Percentiles rank a stretch among this genome's conserved stretches.
Evolutionary conservation across 345 rosid genomes (phyloP).

Genomic region (Ricinus communis): DNA sequence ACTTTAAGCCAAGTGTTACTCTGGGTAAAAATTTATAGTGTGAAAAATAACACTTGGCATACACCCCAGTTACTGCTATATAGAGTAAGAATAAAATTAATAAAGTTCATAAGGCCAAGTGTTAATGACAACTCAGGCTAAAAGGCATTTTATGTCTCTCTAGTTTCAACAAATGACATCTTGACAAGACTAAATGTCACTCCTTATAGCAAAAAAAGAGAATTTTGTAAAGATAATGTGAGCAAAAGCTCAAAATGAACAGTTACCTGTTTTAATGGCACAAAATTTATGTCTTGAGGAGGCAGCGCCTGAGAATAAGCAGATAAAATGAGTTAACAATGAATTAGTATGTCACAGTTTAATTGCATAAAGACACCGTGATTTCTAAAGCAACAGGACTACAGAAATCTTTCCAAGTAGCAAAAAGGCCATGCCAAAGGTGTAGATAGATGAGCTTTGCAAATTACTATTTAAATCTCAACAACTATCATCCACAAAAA

Average conservation of each 20-base stretch:
- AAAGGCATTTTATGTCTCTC: neutral
- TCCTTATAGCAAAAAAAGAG: neutral
- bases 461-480: neutral
- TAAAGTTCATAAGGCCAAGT: neutral
- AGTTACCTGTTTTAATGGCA: conserved; percentile 79
- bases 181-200: neutral
- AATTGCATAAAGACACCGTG: neutral
- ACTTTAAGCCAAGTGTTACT: neutral
- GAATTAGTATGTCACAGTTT: neutral
- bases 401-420: neutral
- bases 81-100: neutral
- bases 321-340: conserved; percentile 2
- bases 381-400: neutral
- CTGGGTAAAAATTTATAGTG: neutral
- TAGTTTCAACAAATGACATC: neutral
- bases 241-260: neutral
- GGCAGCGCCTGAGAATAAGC: conserved; percentile 62
- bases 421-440: neutral
- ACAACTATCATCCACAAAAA: neutral
- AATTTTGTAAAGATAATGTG: neutral
- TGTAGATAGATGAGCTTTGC: neutral
- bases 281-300: conserved; percentile 63
- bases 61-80: neutral
- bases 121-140: neutral
- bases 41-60: neutral